These are phyloP conservation scores for Ambrosia trifida DNA, from an alignment of 129 eudicot species.

Conservation along the genomic window DNA sequence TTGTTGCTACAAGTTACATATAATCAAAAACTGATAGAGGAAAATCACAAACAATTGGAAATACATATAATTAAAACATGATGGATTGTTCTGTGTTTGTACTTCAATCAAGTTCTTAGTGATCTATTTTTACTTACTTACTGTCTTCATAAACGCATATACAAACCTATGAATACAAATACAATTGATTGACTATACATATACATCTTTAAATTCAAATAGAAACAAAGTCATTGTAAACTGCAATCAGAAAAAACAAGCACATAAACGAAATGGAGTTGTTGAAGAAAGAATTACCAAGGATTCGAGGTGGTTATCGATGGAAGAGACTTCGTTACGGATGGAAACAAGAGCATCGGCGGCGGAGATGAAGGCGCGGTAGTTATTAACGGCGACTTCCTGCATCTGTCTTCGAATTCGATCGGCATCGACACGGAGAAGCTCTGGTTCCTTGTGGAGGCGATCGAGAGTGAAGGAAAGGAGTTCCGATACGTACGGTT, in stretches of 20 bases:
- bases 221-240: not conserved
- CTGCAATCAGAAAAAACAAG: not conserved
- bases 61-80: too few species aligned
- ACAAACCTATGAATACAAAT: constrained; percentile 12
- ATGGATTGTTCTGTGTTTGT: too few species aligned
- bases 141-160: constrained; percentile 15
- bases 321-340: constrained; percentile 74
- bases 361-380: constrained; percentile 90
- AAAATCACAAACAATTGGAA: too few species aligned
- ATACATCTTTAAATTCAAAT: not conserved
- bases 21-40: constrained; percentile 1
- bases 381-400: constrained; percentile 93
- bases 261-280: constrained; percentile 5
- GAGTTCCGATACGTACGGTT: constrained; percentile 96
- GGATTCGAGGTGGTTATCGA: constrained; percentile 82
- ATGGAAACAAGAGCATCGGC: constrained; percentile 88
- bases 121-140: not conserved
- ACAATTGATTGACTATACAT: not conserved
- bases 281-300: constrained; percentile 48
- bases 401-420: constrained; percentile 95
- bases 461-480: constrained; percentile 99
- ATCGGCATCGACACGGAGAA: constrained; percentile 96
- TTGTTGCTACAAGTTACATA: not conserved
- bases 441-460: constrained; percentile 97
- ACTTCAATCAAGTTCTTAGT: too few species aligned